These are phyloP conservation scores for Pseudocercospora ulei DNA, from an alignment of 2,329 filamentous ascomycete species.

Conservation along the genomic window DNA sequence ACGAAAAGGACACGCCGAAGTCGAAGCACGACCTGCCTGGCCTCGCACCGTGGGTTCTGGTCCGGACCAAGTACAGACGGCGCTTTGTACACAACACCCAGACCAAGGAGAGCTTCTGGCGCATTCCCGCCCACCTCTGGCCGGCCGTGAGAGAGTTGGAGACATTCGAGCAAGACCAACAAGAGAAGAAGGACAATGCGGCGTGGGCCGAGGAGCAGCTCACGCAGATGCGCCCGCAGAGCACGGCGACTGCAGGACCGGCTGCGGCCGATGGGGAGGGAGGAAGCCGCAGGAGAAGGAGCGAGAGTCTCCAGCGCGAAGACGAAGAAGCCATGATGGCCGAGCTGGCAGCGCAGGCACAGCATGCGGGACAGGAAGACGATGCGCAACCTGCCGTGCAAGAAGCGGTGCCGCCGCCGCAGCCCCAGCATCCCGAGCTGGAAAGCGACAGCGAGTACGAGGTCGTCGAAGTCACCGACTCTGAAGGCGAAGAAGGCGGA, in stretches of 20 bases:
- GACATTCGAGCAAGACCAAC: constrained; percentile 59
- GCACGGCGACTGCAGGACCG: constrained; percentile 20
- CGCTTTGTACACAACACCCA: constrained; percentile 81
- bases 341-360: constrained; percentile 27
- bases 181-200: constrained; percentile 37
- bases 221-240: constrained; percentile 25
- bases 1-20: constrained; percentile 62
- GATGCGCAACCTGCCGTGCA: constrained; percentile 45
- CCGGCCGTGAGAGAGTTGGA: constrained; percentile 61
- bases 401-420: constrained; percentile 21
- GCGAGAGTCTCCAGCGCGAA: constrained; percentile 32
- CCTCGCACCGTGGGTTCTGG: constrained; percentile 76
- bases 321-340: constrained; percentile 34
- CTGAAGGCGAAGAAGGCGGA: constrained; percentile 40
- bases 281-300: constrained; percentile 23
- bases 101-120: constrained; percentile 89
- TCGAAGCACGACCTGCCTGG: constrained; percentile 69
- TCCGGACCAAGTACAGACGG: constrained; percentile 82
- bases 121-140: constrained; percentile 79
- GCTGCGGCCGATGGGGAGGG: constrained; percentile 17
- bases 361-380: constrained; percentile 43
- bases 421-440: constrained; percentile 21
- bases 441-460: constrained; percentile 60
- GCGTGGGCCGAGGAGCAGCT: constrained; percentile 31
- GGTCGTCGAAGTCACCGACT: constrained; percentile 62